These are phyloP conservation scores for Alternaria angustiovoidea DNA, from an alignment of 2,329 filamentous ascomycete genomes.

Conservation along the genomic window DNA sequence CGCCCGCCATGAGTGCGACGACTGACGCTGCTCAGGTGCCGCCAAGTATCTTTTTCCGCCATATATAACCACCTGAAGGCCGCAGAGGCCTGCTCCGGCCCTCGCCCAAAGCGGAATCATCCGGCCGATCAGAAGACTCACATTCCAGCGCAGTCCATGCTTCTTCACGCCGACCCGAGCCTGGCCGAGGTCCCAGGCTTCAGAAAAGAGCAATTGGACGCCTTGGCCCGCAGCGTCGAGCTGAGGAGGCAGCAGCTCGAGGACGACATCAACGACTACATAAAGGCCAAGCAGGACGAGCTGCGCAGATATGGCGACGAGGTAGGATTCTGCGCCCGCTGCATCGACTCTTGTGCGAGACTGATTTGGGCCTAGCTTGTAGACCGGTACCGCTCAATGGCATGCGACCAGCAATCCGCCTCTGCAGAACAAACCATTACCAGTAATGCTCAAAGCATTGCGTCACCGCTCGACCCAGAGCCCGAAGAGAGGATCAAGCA, in stretches of 20 bases:
- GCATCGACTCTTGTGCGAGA: slow-evolving; percentile 10
- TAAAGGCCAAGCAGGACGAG: slow-evolving; percentile 44
- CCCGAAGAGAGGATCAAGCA: slow-evolving; percentile 40
- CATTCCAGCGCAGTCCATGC: slow-evolving; percentile 35
- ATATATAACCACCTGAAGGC: slow-evolving; percentile 11
- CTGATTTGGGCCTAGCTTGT: slow-evolving; percentile 46
- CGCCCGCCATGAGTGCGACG: slow-evolving; percentile 28
- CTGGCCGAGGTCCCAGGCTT: slow-evolving; percentile 47
- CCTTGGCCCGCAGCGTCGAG: slow-evolving; percentile 45
- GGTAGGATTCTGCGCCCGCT: slow-evolving; percentile 30
- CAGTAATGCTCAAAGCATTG: slow-evolving; percentile 12
- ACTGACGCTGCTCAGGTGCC: slow-evolving; percentile 28
- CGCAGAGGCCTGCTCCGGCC: slow-evolving; percentile 12
- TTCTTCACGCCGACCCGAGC: slow-evolving; percentile 38
- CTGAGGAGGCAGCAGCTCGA: slow-evolving; percentile 47
- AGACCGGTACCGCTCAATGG: slow-evolving; percentile 43
- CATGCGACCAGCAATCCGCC: slow-evolving; percentile 30
- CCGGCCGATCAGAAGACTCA: slow-evolving; percentile 21
- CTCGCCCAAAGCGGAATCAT: slow-evolving; percentile 27
- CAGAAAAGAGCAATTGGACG: slow-evolving; percentile 42
- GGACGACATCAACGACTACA: slow-evolving; percentile 46
- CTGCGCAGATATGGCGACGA: slow-evolving; percentile 43
- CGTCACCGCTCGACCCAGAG: slow-evolving; percentile 19
- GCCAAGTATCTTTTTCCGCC: slow-evolving; percentile 6
- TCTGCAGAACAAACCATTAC: slow-evolving; percentile 11